Evolutionary conservation across 768 basidiomycete genomes (phyloP).

Genomic region (Collybia sordida): DNA sequence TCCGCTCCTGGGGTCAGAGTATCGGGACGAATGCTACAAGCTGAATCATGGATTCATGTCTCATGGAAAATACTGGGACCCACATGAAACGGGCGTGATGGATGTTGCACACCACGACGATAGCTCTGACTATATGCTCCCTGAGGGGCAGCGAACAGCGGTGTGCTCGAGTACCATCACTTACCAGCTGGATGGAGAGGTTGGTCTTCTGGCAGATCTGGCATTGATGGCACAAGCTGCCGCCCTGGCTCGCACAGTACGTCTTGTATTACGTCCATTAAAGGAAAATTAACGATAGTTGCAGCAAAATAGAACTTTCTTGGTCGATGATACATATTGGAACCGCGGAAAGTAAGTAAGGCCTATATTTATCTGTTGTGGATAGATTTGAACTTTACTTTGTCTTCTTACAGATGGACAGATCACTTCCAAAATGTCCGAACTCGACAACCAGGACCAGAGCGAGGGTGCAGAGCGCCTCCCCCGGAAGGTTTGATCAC

Average conservation of each 20-base stretch:
- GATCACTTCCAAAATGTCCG: slow-evolving; percentile 64
- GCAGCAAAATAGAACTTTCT: slow-evolving; percentile 63
- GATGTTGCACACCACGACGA: slow-evolving; percentile 35
- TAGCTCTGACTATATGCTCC: slow-evolving; percentile 15
- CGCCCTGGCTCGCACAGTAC: slow-evolving; percentile 65
- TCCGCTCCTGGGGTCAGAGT: slow-evolving; percentile 57
- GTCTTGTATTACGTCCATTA: slow-evolving; percentile 1
- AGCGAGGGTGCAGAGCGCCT: slow-evolving; percentile 62
- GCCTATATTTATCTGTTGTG: too few species aligned
- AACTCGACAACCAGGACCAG: slow-evolving; percentile 55
- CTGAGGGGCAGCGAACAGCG: slow-evolving; percentile 17
- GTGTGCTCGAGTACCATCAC: slow-evolving; percentile 67
- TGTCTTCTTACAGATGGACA: slow-evolving; percentile 46
- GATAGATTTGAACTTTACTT: background rate
- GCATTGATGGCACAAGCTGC: slow-evolving; percentile 68
- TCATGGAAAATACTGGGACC: slow-evolving; percentile 54
- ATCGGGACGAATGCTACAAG: slow-evolving; percentile 55
- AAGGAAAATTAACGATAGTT: background rate
- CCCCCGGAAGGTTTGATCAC: slow-evolving; percentile 54
- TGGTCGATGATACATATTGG: slow-evolving; percentile 72
- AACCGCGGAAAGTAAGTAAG: slow-evolving; percentile 63
- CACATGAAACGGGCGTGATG: slow-evolving; percentile 24
- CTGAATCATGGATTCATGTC: slow-evolving; percentile 45
- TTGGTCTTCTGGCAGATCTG: slow-evolving; percentile 65
- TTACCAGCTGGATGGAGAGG: slow-evolving; percentile 67